Conservation (phyloP, 2,329 filamentous ascomycete species). For the Clonostachys chloroleuca region DNA sequence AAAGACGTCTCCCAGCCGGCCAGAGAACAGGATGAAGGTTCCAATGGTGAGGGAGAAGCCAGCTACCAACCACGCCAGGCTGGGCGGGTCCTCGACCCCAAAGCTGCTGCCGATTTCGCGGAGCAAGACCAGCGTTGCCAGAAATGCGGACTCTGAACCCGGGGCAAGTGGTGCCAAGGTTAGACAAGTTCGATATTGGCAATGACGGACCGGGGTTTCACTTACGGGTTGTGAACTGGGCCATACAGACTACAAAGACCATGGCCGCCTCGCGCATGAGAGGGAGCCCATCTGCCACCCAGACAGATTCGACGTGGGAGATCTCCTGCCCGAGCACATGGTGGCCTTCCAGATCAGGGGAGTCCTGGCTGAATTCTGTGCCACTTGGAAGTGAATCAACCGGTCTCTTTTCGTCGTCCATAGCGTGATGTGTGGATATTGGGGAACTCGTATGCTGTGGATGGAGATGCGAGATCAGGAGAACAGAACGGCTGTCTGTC, state of each 20-base stretch:
- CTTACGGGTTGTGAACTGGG: slow-evolving; percentile 33
- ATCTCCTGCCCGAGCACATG: too few species aligned
- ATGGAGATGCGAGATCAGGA: too few species aligned
- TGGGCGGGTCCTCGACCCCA: slow-evolving; percentile 29
- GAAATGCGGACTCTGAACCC: slow-evolving; percentile 24
- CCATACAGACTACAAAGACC: slow-evolving; percentile 35
- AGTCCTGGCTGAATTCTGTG: too few species aligned
- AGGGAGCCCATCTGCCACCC: slow-evolving; percentile 13
- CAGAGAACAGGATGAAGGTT: slow-evolving; percentile 53
- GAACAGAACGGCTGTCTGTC: too few species aligned
- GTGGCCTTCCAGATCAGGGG: too few species aligned
- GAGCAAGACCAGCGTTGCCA: slow-evolving; percentile 36
- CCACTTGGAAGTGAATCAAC: too few species aligned
- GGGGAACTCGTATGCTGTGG: too few species aligned
- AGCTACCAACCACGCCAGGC: slow-evolving; percentile 52
- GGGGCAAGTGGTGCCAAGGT: neutral
- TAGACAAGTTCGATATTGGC: too few species aligned
- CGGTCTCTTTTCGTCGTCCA: too few species aligned
- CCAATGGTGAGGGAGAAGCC: slow-evolving; percentile 52
- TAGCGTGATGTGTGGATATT: too few species aligned
- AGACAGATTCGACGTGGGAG: neutral
- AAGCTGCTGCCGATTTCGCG: slow-evolving; percentile 42
- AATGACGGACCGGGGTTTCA: neutral
- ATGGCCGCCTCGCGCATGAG: slow-evolving; percentile 26
- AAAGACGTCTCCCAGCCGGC: slow-evolving; percentile 52